A percentile compares a stretch with the other conserved stretches of the same genome.
Evolutionary conservation across 768 basidiomycete genomes (phyloP).

Genomic region (Collybia sordida): DNA sequence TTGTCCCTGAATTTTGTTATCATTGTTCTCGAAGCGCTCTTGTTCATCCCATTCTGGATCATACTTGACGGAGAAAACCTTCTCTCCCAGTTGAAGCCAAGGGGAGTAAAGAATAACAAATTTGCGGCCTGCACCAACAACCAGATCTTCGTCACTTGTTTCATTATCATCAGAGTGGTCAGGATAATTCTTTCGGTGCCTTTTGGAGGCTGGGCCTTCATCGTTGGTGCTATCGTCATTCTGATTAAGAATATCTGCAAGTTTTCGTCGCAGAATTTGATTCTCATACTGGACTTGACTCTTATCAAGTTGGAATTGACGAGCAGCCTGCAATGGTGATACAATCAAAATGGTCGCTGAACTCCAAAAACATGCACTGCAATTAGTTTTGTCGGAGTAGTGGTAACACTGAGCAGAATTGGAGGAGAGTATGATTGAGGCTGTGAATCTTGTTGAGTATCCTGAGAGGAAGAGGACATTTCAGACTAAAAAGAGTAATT

Average conservation of each 20-base stretch:
- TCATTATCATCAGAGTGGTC: conserved; percentile 4
- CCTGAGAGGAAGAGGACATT: no score
- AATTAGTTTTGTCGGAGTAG: no score
- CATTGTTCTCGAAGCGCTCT: conserved; percentile 12
- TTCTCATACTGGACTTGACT: conserved; percentile 9
- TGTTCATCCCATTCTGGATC: conserved; percentile 1
- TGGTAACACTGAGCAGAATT: no score
- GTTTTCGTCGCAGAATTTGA: conserved; percentile 9
- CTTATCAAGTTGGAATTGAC: conserved; percentile 12
- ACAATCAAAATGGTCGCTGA: no score
- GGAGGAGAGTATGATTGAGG: no score
- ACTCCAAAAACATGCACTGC: no score
- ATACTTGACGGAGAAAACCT: conserved; percentile 4
- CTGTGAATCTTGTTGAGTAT: no score
- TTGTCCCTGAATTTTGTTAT: conserved; percentile 13
- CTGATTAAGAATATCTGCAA: conserved; percentile 11
- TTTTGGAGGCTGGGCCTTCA: conserved; percentile 6
- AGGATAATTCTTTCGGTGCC: background rate
- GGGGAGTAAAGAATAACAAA: conserved; percentile 10
- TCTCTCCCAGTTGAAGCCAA: conserved; percentile 9
- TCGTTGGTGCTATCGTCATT: conserved; percentile 1
- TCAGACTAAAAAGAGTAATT: no score
- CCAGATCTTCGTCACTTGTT: conserved; percentile 5
- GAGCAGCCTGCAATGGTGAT: conserved; percentile 14
- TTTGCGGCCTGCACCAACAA: conserved; percentile 14